Percentiles rank a stretch among this genome's conserved stretches.
phyloP scores from a whole-genome alignment of 495 filamentous ascomycete species.

The Lindgomyces ingoldianus region DNA sequence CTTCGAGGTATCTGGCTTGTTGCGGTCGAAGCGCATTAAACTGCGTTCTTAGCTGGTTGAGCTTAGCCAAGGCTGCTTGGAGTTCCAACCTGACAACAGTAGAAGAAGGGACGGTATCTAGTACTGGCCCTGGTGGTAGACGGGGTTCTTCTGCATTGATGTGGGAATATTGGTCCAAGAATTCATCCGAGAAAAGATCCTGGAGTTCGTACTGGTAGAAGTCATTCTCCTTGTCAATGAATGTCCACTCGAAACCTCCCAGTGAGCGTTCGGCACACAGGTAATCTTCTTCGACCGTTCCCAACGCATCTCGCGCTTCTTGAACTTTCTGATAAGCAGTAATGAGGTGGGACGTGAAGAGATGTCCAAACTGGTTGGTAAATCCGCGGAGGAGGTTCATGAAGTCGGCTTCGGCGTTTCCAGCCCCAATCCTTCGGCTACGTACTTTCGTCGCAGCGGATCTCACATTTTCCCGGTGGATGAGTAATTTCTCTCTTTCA shows the following conservation, averaged over 20 bases:
- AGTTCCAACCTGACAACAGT: not conserved
- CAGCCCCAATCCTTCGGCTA: not conserved
- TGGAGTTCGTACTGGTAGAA: slow-evolving; percentile 10
- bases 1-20: not conserved
- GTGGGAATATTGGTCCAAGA: too few relatives aligned
- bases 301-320: not conserved
- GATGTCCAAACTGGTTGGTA: not conserved
- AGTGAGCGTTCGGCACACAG: not conserved
- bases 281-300: slow-evolving; percentile 1
- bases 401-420: slow-evolving; percentile 7
- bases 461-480: slow-evolving; percentile 5
- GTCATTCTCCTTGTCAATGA: not conserved
- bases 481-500: not conserved
- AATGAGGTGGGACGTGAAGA: not conserved
- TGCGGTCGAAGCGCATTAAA: slow-evolving; percentile 2
- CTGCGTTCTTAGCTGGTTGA: not conserved
- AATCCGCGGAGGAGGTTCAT: slow-evolving; percentile 8
- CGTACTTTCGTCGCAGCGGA: not conserved
- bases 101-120: too few relatives aligned
- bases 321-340: not conserved
- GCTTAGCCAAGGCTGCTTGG: not conserved
- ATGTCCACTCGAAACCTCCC: slow-evolving; percentile 6
- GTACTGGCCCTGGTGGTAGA: too few relatives aligned
- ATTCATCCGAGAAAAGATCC: not conserved
- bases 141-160: too few relatives aligned